Evolutionary conservation across 345 rosid genomes (phyloP).

Genomic region (Salix viminalis): DNA sequence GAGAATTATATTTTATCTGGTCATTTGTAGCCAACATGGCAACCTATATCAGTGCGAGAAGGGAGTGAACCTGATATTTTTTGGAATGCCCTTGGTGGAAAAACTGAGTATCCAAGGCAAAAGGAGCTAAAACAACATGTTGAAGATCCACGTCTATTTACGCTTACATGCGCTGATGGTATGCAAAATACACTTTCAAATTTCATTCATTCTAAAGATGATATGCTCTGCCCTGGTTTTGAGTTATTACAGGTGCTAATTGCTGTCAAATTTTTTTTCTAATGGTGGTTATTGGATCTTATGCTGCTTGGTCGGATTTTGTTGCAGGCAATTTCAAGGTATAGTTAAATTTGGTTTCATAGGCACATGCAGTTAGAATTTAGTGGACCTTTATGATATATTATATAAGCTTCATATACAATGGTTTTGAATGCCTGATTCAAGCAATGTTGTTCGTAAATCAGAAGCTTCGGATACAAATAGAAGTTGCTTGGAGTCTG

Average conservation of each 20-base stretch:
- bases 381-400: background rate
- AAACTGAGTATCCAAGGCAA: slow-evolving; percentile 65
- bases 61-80: slow-evolving; percentile 74
- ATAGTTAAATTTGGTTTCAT: slow-evolving; percentile 15
- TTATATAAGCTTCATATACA: background rate
- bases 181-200: slow-evolving; percentile 31
- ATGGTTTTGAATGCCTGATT: slow-evolving; percentile 1
- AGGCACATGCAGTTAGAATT: slow-evolving; percentile 9
- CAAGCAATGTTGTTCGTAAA: background rate
- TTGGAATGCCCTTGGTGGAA: slow-evolving; percentile 83
- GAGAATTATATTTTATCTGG: slow-evolving; percentile 8
- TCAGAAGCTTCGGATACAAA: too few species aligned
- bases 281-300: slow-evolving; percentile 37
- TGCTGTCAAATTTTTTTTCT: slow-evolving; percentile 37
- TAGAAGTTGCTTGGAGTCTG: background rate
- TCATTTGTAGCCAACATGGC: slow-evolving; percentile 62
- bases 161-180: slow-evolving; percentile 45
- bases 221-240: slow-evolving; percentile 43
- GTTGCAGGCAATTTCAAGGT: slow-evolving; percentile 78
- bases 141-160: slow-evolving; percentile 69
- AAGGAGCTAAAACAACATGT: slow-evolving; percentile 38
- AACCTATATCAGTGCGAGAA: slow-evolving; percentile 65
- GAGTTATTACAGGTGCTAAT: slow-evolving; percentile 38
- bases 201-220: slow-evolving; percentile 30
- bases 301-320: slow-evolving; percentile 42